Evolutionary conservation across 1,284 basidiomycete species (phyloP).

Genomic region (Ganoderma sinense): DNA sequence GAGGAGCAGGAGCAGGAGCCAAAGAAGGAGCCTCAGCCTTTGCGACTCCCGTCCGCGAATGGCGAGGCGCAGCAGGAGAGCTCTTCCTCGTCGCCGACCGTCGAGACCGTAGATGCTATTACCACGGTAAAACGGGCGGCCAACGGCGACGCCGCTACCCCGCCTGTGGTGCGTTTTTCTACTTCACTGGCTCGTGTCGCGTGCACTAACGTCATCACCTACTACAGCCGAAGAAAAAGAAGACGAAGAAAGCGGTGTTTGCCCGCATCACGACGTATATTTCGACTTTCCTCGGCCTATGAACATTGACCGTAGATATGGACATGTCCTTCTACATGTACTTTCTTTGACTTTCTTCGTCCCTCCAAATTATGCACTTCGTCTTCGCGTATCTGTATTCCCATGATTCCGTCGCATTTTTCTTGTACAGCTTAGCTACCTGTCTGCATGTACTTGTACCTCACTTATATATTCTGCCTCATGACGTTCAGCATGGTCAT

Average conservation of each 20-base stretch:
- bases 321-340: neutral
- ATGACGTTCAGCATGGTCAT: neutral
- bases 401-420: neutral
- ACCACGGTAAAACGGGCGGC: slow-evolving; percentile 18
- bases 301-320: slow-evolving; percentile 7
- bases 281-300: slow-evolving; percentile 40
- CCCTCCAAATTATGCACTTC: too few species aligned
- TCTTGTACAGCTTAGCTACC: slow-evolving; percentile 6
- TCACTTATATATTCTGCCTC: neutral
- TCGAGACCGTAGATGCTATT: slow-evolving; percentile 19
- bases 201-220: neutral
- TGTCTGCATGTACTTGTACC: slow-evolving; percentile 12
- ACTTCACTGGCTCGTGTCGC: neutral
- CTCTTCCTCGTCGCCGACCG: slow-evolving; percentile 22
- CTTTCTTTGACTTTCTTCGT: neutral
- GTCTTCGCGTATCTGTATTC: neutral
- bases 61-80: slow-evolving; percentile 18
- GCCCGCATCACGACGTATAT: slow-evolving; percentile 40
- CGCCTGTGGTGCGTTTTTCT: slow-evolving; percentile 19
- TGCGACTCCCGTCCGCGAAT: slow-evolving; percentile 6
- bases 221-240: slow-evolving; percentile 31
- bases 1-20: slow-evolving; percentile 19
- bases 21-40: slow-evolving; percentile 7
- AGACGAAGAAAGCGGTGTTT: slow-evolving; percentile 39
- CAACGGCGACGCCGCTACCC: slow-evolving; percentile 22